A percentile compares a stretch with the other conserved stretches of the same genome.
Evolutionary conservation across 305 asterid genomes (phyloP).

Genomic region (Fraxinus albicans): DNA sequence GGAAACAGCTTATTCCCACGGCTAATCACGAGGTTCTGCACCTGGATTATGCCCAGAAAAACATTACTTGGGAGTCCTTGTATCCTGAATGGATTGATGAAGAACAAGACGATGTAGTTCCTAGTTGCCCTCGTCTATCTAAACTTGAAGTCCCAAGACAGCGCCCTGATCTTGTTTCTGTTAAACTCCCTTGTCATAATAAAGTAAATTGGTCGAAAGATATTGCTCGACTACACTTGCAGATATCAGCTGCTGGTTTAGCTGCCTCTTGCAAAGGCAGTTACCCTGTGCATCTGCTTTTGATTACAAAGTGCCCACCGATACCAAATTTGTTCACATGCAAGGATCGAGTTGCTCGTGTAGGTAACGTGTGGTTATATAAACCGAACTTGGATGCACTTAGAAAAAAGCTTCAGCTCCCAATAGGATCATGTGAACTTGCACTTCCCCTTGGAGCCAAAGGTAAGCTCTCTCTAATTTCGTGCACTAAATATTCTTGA

Average conservation of each 20-base stretch:
- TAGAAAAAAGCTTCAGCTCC: conserved; percentile 55
- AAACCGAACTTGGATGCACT: conserved; percentile 42
- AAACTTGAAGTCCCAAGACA: conserved; percentile 31
- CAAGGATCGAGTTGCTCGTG: conserved; percentile 45
- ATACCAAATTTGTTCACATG: conserved; percentile 56
- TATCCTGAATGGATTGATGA: conserved; percentile 85
- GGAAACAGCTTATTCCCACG: conserved; percentile 35
- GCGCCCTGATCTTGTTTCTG: conserved; percentile 51
- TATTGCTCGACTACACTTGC: conserved; percentile 58
- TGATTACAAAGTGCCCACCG: conserved; percentile 53
- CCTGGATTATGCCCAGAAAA: conserved; percentile 33
- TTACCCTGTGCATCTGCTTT: conserved; percentile 40
- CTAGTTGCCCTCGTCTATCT: conserved; percentile 59
- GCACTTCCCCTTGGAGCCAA: conserved; percentile 48
- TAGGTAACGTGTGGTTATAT: conserved; percentile 54
- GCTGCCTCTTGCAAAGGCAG: conserved; percentile 55
- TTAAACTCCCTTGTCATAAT: conserved; percentile 62
- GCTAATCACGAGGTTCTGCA: conserved; percentile 36
- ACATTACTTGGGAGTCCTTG: conserved; percentile 54
- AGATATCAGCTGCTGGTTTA: conserved; percentile 49
- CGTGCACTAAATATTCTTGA: background rate
- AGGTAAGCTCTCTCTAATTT: conserved; percentile 31
- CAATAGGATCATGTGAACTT: conserved; percentile 75
- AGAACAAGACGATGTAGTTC: conserved; percentile 49
- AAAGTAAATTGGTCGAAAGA: conserved; percentile 58